phyloP scores from a whole-genome alignment of 257 asterid genomes.

The Primulina eburnea region DNA sequence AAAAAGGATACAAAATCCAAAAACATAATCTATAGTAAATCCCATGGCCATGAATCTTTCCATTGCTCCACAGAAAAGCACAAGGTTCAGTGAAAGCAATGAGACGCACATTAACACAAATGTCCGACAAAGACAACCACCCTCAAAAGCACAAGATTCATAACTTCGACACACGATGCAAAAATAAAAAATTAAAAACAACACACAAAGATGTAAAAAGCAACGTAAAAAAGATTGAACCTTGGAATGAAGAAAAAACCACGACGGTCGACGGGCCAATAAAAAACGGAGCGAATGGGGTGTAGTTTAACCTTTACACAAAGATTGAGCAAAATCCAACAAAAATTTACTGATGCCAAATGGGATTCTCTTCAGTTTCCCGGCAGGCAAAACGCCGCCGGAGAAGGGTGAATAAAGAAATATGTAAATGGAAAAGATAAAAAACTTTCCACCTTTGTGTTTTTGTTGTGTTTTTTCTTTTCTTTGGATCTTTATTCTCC shows the following conservation, averaged over 20 bases:
- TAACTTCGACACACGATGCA: background rate
- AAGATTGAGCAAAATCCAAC: too few species aligned
- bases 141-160: background rate
- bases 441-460: background rate
- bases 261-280: background rate
- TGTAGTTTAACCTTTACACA: too few species aligned
- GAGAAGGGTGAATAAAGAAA: background rate
- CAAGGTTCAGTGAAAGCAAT: background rate
- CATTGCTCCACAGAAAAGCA: background rate
- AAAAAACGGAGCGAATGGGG: background rate
- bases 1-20: background rate
- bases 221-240: background rate
- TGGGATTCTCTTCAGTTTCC: background rate
- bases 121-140: background rate
- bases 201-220: too few species aligned
- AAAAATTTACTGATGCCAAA: background rate
- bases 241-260: background rate
- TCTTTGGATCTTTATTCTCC: slow-evolving; percentile 19
- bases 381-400: slow-evolving; percentile 1
- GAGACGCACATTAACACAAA: background rate
- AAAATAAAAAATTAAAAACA: too few species aligned
- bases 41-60: background rate
- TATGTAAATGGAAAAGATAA: background rate
- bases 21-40: too few species aligned
- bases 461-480: too few species aligned